phyloP scores from a whole-genome alignment of 768 basidiomycete genomes.

The Suillus placidus region DNA sequence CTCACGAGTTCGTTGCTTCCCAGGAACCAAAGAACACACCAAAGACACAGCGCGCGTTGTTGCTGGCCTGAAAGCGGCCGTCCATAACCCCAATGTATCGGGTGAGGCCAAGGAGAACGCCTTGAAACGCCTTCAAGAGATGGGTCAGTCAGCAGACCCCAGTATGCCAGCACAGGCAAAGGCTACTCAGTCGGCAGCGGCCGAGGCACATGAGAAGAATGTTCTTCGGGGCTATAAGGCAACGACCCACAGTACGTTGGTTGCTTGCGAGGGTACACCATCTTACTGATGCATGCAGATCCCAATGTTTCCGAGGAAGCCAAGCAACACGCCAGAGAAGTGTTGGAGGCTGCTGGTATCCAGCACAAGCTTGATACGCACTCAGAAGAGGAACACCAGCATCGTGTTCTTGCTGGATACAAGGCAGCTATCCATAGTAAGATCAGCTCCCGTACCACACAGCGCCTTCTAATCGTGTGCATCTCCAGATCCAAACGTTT shows the following conservation, averaged over 20 bases:
- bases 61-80: constrained; percentile 60
- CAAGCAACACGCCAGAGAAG: constrained; percentile 56
- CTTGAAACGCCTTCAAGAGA: constrained; percentile 43
- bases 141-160: constrained; percentile 31
- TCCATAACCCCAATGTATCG: constrained; percentile 60
- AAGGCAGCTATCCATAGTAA: constrained; percentile 57
- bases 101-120: constrained; percentile 56
- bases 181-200: background rate
- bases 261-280: background rate
- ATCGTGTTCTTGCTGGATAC: constrained; percentile 55
- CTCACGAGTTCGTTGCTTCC: background rate
- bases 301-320: constrained; percentile 48
- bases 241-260: constrained; percentile 43
- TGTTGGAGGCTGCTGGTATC: constrained; percentile 50
- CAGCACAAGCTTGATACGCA: constrained; percentile 32
- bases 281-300: constrained; percentile 33
- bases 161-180: background rate
- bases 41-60: constrained; percentile 52
- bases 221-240: constrained; percentile 54
- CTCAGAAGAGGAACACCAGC: constrained; percentile 43
- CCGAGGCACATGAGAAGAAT: constrained; percentile 16
- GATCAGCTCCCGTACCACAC: background rate
- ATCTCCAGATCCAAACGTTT: constrained; percentile 47
- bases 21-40: constrained; percentile 25
- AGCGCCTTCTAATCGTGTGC: constrained; percentile 6